Conservation (phyloP, 139 green algal genomes). For the Coelastrella sp. region DNA sequence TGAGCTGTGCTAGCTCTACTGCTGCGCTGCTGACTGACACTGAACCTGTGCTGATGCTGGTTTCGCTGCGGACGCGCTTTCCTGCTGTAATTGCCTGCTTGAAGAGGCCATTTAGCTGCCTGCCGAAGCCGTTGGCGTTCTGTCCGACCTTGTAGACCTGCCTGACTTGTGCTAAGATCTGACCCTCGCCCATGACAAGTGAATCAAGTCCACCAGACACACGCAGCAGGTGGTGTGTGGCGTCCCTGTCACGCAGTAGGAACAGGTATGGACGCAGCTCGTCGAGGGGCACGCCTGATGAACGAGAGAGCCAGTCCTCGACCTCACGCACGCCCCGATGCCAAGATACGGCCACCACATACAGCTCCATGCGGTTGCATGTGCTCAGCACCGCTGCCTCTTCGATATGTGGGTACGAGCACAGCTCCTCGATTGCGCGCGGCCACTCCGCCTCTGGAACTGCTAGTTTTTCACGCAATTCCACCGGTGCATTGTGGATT, state of each 20-base stretch:
- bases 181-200: slow-evolving; percentile 98
- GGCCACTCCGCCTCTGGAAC: slow-evolving; percentile 97
- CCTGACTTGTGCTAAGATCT: slow-evolving; percentile 98
- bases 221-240: slow-evolving; percentile 95
- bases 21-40: slow-evolving; percentile 98
- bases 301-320: slow-evolving; percentile 97
- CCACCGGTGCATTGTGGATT: slow-evolving; percentile 96
- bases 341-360: slow-evolving; percentile 95
- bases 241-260: slow-evolving; percentile 95
- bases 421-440: slow-evolving; percentile 95
- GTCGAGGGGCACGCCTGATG: slow-evolving; percentile 91
- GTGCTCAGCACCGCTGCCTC: slow-evolving; percentile 98
- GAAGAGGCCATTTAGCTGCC: slow-evolving; percentile 98
- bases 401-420: slow-evolving; percentile 96
- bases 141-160: slow-evolving; percentile 97
- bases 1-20: slow-evolving; percentile 97
- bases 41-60: slow-evolving; percentile 91
- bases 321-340: slow-evolving; percentile 96
- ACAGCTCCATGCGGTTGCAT: slow-evolving; percentile 99
- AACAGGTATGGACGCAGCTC: slow-evolving; percentile 97
- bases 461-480: slow-evolving; percentile 98
- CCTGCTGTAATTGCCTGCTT: slow-evolving; percentile 98
- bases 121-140: slow-evolving; percentile 91
- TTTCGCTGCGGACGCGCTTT: slow-evolving; percentile 98
- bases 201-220: slow-evolving; percentile 97